Evolutionary conservation across 331 rosid species (phyloP).

Genomic region (Erythrophleum ivorense): DNA sequence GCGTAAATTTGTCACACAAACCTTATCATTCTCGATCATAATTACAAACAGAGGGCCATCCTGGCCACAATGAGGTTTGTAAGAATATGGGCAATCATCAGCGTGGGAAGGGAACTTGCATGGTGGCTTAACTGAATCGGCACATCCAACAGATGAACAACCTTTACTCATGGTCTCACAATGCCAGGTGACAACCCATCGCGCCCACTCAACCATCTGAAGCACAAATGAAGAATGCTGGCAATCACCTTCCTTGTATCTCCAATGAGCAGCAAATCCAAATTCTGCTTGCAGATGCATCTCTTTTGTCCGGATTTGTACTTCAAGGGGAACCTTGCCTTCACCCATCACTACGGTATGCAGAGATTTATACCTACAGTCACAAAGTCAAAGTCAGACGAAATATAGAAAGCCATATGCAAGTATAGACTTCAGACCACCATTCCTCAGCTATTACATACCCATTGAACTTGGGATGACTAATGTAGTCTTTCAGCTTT

Average conservation of each 20-base stretch:
- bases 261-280: constrained; percentile 99
- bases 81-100: constrained; percentile 81
- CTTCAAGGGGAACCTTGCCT: constrained; percentile 84
- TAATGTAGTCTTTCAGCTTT: constrained; percentile 87
- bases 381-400: constrained; percentile 40
- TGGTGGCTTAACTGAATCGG: constrained; percentile 72
- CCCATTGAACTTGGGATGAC: constrained; percentile 87
- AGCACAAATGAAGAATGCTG: constrained; percentile 84
- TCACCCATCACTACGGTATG: constrained; percentile 91
- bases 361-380: constrained; percentile 79
- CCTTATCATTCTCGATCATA: constrained; percentile 94
- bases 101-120: constrained; percentile 94
- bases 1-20: constrained; percentile 40
- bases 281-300: constrained; percentile 98
- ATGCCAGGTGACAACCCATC: constrained; percentile 98
- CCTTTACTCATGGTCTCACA: constrained; percentile 90
- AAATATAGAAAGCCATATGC: neutral
- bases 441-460: constrained; percentile 43
- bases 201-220: constrained; percentile 99
- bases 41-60: constrained; percentile 89
- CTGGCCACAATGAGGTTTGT: constrained; percentile 65
- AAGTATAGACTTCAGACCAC: constrained; percentile 16
- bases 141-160: constrained; percentile 57
- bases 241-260: constrained; percentile 95
- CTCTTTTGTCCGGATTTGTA: constrained; percentile 90